Evolutionary conservation across 208 protist species (phyloP).

Genomic region (Giardia duodenalis): DNA sequence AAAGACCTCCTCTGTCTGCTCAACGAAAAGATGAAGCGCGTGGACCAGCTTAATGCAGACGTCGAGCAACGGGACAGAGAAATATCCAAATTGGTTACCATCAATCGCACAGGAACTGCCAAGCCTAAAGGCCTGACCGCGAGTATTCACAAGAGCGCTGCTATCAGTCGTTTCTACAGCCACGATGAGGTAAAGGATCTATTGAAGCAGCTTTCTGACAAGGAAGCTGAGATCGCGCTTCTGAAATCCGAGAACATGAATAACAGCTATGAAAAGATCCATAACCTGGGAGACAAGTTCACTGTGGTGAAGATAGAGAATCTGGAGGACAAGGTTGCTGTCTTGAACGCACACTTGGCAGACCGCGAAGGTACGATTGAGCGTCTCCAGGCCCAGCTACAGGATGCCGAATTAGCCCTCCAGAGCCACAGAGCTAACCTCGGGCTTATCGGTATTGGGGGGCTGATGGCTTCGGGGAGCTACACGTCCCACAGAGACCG

Average conservation of each 20-base stretch:
- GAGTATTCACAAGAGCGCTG: background rate
- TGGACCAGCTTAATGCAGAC: background rate
- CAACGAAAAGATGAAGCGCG: slow-evolving; percentile 1
- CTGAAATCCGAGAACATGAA: background rate
- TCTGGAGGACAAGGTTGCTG: background rate
- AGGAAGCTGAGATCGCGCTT: background rate
- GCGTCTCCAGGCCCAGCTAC: background rate
- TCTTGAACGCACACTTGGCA: background rate
- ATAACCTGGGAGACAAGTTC: background rate
- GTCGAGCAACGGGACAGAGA: background rate
- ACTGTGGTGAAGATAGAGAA: background rate
- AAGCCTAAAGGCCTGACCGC: background rate
- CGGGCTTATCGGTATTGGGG: background rate
- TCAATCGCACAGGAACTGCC: background rate
- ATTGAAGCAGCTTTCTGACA: background rate
- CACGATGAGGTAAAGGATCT: background rate
- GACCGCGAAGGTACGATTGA: background rate
- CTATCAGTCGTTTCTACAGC: background rate
- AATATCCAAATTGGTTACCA: background rate
- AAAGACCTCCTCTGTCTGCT: background rate
- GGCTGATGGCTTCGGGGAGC: too few species aligned
- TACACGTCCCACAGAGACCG: too few species aligned
- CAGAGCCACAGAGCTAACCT: background rate
- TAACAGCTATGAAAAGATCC: background rate
- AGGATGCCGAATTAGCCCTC: background rate